Conservation (phyloP, 352 stramenopile genomes). For the Globisporangium alternatum region DNA sequence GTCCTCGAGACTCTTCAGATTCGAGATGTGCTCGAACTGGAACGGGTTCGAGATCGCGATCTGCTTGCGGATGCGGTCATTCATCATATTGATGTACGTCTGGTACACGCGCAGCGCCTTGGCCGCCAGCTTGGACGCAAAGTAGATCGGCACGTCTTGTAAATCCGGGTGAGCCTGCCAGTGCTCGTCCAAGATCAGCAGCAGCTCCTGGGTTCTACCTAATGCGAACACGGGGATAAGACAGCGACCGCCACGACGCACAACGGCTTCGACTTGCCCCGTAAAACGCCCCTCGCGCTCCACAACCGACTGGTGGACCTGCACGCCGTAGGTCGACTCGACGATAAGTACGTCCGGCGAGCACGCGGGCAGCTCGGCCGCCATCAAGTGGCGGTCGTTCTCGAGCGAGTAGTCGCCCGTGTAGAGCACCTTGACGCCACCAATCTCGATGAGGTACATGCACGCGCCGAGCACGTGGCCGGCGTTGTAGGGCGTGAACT, state of each 20-base stretch:
- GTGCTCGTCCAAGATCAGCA: constrained; percentile 99
- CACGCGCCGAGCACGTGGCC: constrained; percentile 98
- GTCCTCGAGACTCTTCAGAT: constrained; percentile 95
- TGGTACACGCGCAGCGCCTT: constrained; percentile 98
- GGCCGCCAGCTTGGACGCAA: constrained; percentile 95
- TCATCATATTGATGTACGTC: constrained; percentile 99
- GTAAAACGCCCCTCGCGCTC: constrained; percentile 97
- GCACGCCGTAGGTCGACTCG: constrained; percentile 98
- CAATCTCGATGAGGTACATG: constrained; percentile 99
- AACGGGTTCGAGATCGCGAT: constrained; percentile 99
- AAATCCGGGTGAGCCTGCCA: constrained; percentile 94
- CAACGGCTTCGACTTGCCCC: constrained; percentile 93
- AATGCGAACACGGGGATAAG: constrained; percentile 99
- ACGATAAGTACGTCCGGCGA: constrained; percentile 98
- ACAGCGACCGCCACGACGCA: constrained; percentile 95
- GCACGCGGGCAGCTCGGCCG: constrained; percentile 73
- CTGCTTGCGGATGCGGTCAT: constrained; percentile 95
- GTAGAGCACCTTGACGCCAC: constrained; percentile 96
- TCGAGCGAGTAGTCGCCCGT: constrained; percentile 98
- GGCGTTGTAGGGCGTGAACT: constrained; percentile 98
- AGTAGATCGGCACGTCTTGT: constrained; percentile 98
- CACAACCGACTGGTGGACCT: constrained; percentile 95
- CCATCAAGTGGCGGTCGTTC: constrained; percentile 98
- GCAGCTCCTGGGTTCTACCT: constrained; percentile 97
- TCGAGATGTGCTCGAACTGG: constrained; percentile 96